Conservation (phyloP, 2,329 filamentous ascomycete species). For the Coniochaeta pulveracea region DNA sequence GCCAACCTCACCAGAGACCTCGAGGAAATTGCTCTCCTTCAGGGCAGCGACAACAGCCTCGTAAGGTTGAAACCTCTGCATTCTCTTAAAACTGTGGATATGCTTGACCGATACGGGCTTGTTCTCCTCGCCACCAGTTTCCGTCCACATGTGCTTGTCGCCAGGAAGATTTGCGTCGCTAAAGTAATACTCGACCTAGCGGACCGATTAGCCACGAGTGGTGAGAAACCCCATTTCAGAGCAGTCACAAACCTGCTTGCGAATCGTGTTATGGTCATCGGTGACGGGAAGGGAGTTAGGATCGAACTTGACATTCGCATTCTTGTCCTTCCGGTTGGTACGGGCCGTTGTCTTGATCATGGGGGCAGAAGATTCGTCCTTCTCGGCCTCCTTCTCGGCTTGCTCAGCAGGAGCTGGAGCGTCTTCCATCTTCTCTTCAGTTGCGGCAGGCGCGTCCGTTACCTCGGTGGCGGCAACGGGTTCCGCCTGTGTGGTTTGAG, state of each 20-base stretch:
- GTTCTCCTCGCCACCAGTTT: conserved; percentile 70
- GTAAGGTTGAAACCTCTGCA: conserved; percentile 89
- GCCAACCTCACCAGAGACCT: conserved; percentile 62
- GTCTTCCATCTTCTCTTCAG: conserved; percentile 13
- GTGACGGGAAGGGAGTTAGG: conserved; percentile 56
- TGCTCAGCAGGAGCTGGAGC: conserved; percentile 17
- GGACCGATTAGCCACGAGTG: conserved; percentile 7
- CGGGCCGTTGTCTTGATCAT: conserved; percentile 8
- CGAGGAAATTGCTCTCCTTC: conserved; percentile 62
- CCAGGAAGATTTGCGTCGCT: conserved; percentile 79
- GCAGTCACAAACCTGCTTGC: conserved; percentile 53
- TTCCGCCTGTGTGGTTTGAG: conserved; percentile 11
- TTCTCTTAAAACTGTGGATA: conserved; percentile 84
- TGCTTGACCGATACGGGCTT: conserved; percentile 67
- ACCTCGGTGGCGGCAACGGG: conserved; percentile 9
- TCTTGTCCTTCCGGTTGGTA: conserved; percentile 5
- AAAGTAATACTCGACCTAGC: conserved; percentile 90
- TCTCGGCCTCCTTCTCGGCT: conserved; percentile 1
- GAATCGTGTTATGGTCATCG: conserved; percentile 69
- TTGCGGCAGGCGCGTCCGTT: conserved; percentile 4
- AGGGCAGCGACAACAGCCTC: conserved; percentile 73
- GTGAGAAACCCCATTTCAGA: not conserved
- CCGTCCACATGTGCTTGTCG: conserved; percentile 77
- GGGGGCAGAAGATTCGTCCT: conserved; percentile 2
- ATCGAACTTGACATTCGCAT: conserved; percentile 45